A percentile compares a stretch with the other conserved stretches of the same genome.
These are phyloP conservation scores for Lycium barbarum DNA, from an alignment of 257 asterid species.

Conservation along the genomic window DNA sequence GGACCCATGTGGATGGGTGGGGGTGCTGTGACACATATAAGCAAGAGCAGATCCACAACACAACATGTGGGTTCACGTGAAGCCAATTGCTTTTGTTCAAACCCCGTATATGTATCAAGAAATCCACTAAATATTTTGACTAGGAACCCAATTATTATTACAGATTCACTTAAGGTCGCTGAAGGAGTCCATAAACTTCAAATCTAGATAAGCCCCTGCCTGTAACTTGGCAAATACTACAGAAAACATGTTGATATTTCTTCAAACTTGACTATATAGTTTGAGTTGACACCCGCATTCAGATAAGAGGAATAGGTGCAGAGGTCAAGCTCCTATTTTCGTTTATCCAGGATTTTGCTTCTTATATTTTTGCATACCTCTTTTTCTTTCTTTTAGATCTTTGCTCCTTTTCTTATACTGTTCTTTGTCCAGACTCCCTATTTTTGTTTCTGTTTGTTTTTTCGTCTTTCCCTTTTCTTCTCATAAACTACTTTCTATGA, in stretches of 20 bases:
- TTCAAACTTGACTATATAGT: neutral
- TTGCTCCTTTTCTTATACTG: neutral
- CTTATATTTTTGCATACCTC: neutral
- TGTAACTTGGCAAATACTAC: neutral
- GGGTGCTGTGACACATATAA: neutral
- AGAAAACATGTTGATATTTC: neutral
- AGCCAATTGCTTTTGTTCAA: neutral
- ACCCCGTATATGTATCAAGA: neutral
- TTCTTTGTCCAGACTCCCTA: neutral
- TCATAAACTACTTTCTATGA: neutral
- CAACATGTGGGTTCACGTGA: neutral
- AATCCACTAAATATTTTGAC: slow-evolving; percentile 1
- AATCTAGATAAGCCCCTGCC: neutral
- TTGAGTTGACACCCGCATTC: neutral
- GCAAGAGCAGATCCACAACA: neutral
- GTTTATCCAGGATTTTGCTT: neutral
- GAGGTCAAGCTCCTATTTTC: neutral
- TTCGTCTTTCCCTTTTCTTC: neutral
- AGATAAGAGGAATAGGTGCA: slow-evolving; percentile 18
- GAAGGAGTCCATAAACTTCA: neutral
- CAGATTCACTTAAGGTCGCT: neutral
- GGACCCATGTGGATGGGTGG: neutral
- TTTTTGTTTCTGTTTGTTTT: neutral
- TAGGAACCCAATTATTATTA: neutral
- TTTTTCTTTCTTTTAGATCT: neutral